Base-by-base conservation (phyloP, 2,329 filamentous ascomycete genomes). In the Drechslerella coelobrocha region DNA sequence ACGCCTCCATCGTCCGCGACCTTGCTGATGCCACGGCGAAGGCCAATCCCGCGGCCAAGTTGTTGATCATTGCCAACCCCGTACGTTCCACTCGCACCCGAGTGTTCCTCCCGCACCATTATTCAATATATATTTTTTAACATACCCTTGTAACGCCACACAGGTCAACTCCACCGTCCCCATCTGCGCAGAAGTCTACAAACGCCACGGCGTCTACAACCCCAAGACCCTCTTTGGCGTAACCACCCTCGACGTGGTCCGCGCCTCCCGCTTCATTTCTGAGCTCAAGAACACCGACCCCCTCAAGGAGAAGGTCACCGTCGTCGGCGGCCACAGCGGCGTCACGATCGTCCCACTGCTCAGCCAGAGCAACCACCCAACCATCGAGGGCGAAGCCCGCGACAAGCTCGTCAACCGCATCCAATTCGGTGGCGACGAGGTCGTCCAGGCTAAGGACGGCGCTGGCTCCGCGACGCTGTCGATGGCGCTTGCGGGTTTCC, bases 171-270 rank as follows among this genome's bases (percentile, higher is more conserved):
- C 92, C 77, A 99, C 94, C 79, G 94, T 99, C 78, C 94, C 94
- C 80, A 99, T 99, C 83, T 89, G 88, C 80, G 89, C 91, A 80
- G 94, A 97, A 87, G 88, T 97, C 80, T 96, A 92, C 90, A 97
- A 97, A 89, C 83, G 86, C 81, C 85, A 84, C 77, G 92, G 92
- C 76, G 93, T 97, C 84, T 99, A 97, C 89, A 93, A 99, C 88
- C 92, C 94, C 82, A 95, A 95, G 89, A 91, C 90, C 79, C 91
- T 99, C 77, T 99, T 99, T 83, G 94, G 94, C 85, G 94, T 99
- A 80, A 99, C 94, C 83, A 97, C 94, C 79, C 92, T 99, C 78
- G 94, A 99, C 78, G 92, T 97, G 75, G 94, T 99, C 82, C 94
- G 94, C 80, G 93, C 94, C 79, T 92, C 89, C 79, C 91, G 92